Evolutionary conservation across 805 yeast genomes (phyloP), one percentile per base, ranked within the genome.

Genomic region (Saccharomycopsis microspora): DNA sequence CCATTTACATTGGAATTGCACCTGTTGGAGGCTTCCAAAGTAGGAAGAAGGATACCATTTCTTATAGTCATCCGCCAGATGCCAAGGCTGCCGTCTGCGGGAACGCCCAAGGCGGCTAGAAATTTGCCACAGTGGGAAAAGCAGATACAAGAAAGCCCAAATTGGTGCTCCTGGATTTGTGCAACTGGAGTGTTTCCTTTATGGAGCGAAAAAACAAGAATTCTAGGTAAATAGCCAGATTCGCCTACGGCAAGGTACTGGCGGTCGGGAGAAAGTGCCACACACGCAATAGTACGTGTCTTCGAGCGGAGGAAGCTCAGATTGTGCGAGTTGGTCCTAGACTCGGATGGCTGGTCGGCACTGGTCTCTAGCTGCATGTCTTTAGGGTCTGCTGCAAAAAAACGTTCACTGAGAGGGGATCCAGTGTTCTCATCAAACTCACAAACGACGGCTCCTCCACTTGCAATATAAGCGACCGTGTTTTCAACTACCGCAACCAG

Each of bases 211-310:
- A 71, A 82, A 9, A 82, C 55, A 27, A 80, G 61, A 1, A 83
- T 69, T 19, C 88, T 65, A 1, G 90, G 90, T 53, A 72, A 76
- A 52, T 78, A 79, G 0, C 89, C 89, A 0, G 71, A 60, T 57
- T 83, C 90, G 2, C 90, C 90, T 10, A 81, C 75, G 0, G 87
- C 87, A 30, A 83, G 59, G 4, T 76, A 54, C 41, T 61, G 67
- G 37, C 66, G 69, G 57, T 76, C 74, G 0, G 82, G 76, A 0
- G 85, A 72, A 4, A 81, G 62, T 3, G 79, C n/a, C n/a, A 81
- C 58, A 50, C 84, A 76, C 42, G 70, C 70, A 36, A 79, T 72
- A 0, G 75, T 67, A 48, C 81, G n/a, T 5, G 35, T 30, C 29
- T 42, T 42, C 5, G 35, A 6, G 30, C 32, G 27, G 5, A 42